phyloP scores from a whole-genome alignment of 2,329 filamentous ascomycete genomes.

The Talaromyces sp. region DNA sequence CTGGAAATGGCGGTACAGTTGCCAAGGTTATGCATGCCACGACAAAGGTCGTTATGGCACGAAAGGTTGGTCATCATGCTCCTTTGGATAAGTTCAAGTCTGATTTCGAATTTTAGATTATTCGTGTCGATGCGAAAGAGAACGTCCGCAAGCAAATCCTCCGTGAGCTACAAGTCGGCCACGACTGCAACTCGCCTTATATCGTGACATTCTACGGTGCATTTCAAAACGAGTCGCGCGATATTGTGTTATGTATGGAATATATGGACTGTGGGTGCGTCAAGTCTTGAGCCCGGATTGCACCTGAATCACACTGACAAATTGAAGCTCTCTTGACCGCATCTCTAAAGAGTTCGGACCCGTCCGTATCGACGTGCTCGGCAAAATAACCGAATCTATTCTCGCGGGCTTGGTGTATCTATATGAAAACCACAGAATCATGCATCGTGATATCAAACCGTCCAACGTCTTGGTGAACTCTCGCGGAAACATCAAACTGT shows the following conservation, averaged over 20 bases:
- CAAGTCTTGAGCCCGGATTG: background rate
- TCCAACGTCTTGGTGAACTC: slow-evolving; percentile 98
- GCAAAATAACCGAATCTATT: slow-evolving; percentile 95
- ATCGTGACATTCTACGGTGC: slow-evolving; percentile 98
- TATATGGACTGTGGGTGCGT: slow-evolving; percentile 98
- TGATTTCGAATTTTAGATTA: slow-evolving; percentile 62
- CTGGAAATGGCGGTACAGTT: slow-evolving; percentile 95
- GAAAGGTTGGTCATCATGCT: slow-evolving; percentile 67
- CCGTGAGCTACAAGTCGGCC: slow-evolving; percentile 95
- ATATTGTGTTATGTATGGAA: slow-evolving; percentile 99
- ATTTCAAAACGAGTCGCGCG: slow-evolving; percentile 92
- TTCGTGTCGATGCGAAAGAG: slow-evolving; percentile 96
- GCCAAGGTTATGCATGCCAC: slow-evolving; percentile 96
- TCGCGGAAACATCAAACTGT: slow-evolving; percentile 89
- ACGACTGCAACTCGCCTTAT: slow-evolving; percentile 93
- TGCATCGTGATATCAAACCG: slow-evolving; percentile 98
- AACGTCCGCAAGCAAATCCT: slow-evolving; percentile 97
- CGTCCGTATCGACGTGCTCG: slow-evolving; percentile 90
- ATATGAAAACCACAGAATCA: slow-evolving; percentile 93
- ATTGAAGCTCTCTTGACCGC: slow-evolving; percentile 76
- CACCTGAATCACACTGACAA: slow-evolving; percentile 20
- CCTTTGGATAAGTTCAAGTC: background rate
- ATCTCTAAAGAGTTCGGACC: slow-evolving; percentile 95
- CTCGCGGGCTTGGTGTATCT: slow-evolving; percentile 92
- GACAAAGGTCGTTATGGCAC: slow-evolving; percentile 94